phyloP scores from a whole-genome alignment of 257 asterid genomes.

The Solanum appendiculatum region DNA sequence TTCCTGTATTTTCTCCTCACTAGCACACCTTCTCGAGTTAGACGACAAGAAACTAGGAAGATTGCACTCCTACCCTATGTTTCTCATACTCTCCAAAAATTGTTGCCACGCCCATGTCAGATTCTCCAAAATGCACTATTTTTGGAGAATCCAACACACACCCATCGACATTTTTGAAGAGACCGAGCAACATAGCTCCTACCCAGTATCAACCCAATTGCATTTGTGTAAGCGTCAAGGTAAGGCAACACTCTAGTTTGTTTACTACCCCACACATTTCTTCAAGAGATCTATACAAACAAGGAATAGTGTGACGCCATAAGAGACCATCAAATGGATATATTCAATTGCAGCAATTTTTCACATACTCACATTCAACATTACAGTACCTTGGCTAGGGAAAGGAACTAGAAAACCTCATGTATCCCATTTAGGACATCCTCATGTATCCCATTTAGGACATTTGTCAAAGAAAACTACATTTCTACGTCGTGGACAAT shows the following conservation, averaged over 20 bases:
- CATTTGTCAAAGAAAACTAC: too few relatives aligned
- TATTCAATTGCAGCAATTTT: neutral
- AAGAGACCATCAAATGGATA: neutral
- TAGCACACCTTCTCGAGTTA: neutral
- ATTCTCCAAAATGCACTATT: neutral
- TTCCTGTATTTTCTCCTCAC: too few relatives aligned
- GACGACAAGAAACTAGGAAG: neutral
- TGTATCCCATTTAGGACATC: too few relatives aligned
- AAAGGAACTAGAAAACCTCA: too few relatives aligned
- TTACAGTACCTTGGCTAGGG: too few relatives aligned
- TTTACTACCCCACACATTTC: neutral
- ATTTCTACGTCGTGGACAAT: neutral
- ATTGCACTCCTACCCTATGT: neutral
- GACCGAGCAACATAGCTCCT: neutral
- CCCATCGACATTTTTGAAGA: neutral
- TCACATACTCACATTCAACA: neutral
- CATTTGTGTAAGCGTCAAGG: neutral
- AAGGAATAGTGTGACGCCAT: neutral
- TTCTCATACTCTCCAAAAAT: neutral
- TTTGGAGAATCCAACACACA: neutral
- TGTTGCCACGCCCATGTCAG: neutral
- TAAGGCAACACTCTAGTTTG: neutral
- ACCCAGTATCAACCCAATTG: neutral
- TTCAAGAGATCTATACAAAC: neutral
- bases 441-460: too few relatives aligned